Conservation (phyloP, 257 asterid species). For the Solanum raphanifolium region DNA sequence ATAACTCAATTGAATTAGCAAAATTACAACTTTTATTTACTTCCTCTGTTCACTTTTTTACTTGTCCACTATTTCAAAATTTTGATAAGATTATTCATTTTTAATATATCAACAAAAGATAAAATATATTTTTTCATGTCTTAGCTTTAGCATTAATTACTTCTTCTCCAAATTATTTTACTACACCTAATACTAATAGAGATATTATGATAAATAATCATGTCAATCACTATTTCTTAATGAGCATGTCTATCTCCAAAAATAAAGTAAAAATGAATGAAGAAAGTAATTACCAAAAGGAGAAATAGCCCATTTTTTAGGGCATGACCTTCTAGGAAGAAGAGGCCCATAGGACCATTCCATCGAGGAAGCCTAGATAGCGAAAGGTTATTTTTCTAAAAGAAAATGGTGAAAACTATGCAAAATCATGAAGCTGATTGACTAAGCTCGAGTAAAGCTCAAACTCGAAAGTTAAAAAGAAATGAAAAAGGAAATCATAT, state of each 20-base stretch:
- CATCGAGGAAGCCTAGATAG: neutral
- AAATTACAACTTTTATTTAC: neutral
- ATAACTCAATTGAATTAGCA: neutral
- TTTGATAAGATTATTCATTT: neutral
- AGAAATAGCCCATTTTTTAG: neutral
- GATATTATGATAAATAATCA: no score
- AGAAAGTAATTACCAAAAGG: neutral
- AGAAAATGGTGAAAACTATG: no score
- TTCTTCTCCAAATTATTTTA: no score
- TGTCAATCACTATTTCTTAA: no score
- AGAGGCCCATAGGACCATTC: neutral
- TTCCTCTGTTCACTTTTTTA: neutral
- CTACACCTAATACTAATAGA: neutral
- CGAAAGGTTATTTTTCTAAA: neutral
- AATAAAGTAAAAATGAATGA: neutral
- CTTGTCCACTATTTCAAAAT: neutral
- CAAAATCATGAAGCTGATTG: accelerated
- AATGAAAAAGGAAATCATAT: neutral
- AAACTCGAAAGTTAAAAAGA: neutral
- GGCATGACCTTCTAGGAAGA: neutral
- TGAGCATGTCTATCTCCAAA: neutral
- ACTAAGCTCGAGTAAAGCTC: neutral
- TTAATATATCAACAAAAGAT: neutral
- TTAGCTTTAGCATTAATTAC: neutral
- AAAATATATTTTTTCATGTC: neutral